Conservation (phyloP, 106 monocot species). For the Apostasia ramifera region DNA sequence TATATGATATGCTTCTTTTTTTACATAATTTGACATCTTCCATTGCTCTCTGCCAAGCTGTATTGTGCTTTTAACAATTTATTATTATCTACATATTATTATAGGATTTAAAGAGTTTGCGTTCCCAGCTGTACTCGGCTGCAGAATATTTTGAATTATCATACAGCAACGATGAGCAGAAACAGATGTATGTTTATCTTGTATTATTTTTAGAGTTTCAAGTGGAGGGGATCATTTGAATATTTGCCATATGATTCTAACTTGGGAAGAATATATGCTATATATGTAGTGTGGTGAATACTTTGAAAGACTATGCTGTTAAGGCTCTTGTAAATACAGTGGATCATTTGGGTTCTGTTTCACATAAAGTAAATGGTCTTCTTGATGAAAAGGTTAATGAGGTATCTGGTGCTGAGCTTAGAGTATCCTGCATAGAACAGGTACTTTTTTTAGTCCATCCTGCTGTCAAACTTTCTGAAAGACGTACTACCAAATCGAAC, state of each 20-base stretch:
- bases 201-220: neutral
- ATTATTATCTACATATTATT: neutral
- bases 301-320: constrained; percentile 81
- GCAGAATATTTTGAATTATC: constrained; percentile 89
- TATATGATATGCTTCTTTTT: neutral
- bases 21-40: neutral
- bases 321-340: constrained; percentile 88
- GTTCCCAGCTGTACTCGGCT: constrained; percentile 80
- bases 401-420: constrained; percentile 39
- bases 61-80: neutral
- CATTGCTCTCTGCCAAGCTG: neutral
- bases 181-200: constrained; percentile 48
- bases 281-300: constrained; percentile 55
- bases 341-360: constrained; percentile 83
- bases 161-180: constrained; percentile 68
- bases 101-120: constrained; percentile 86
- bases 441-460: constrained; percentile 20
- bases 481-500: too few relatives aligned
- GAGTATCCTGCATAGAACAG: constrained; percentile 71
- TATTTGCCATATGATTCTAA: neutral
- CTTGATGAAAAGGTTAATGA: constrained; percentile 58
- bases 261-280: neutral
- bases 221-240: neutral
- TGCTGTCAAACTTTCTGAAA: too few relatives aligned
- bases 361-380: constrained; percentile 59